phyloP scores from a whole-genome alignment of 1,139 yeast genomes.

The Saccharomyces pastorianus region DNA sequence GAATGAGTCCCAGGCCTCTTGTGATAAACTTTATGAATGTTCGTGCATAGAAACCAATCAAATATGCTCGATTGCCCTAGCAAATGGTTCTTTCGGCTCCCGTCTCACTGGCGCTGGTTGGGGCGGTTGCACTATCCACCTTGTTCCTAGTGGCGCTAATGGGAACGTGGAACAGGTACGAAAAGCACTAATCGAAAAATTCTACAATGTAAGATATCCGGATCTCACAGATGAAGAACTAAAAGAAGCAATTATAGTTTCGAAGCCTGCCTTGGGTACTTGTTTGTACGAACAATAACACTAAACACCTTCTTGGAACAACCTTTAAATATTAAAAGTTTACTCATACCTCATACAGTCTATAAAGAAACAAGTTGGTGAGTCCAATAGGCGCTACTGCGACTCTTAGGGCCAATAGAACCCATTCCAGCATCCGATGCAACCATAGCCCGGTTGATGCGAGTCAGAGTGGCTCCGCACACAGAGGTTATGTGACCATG shows the following conservation, averaged over 20 bases:
- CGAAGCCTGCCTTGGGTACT: conserved; percentile 47
- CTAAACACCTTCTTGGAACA: neutral
- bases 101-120: conserved; percentile 75
- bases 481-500: neutral
- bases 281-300: neutral
- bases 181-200: conserved; percentile 41
- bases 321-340: neutral
- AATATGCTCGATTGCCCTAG: conserved; percentile 46
- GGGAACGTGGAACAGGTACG: conserved; percentile 41
- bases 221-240: conserved; percentile 37
- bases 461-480: neutral
- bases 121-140: conserved; percentile 67
- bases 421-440: neutral
- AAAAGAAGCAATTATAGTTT: conserved; percentile 44
- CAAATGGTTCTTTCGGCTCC: conserved; percentile 56
- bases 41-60: conserved; percentile 47
- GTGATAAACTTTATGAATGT: conserved; percentile 43
- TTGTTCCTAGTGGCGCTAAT: conserved; percentile 39
- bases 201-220: conserved; percentile 41
- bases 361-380: no score
- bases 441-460: neutral
- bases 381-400: neutral
- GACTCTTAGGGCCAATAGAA: no score
- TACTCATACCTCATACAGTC: neutral
- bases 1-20: conserved; percentile 53